Base-by-base conservation (phyloP, 2,329 filamentous ascomycete species). In the Aspergillus floridensis region DNA sequence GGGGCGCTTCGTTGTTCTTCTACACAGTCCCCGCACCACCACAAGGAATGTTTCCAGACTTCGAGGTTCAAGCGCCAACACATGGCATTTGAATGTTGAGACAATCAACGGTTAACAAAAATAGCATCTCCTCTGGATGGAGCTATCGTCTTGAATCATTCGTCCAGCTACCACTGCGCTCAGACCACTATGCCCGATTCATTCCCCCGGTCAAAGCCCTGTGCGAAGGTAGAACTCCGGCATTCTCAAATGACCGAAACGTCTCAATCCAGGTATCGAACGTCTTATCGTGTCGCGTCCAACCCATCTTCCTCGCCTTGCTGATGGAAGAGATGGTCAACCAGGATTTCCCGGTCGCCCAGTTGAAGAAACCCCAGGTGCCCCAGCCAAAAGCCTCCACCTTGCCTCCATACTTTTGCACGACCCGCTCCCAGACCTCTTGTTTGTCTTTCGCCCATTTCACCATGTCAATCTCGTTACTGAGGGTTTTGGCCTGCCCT, bases 331-430 rank as follows among this genome's bases (percentile, higher is more conserved):
- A 65, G 5, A 66, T 58, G 2, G 68, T 66, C 14, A 52, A 41
- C 69, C 68, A 71, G 0, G 61, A 62, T 56, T 67, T 66, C 2
- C 64, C 65, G 1, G 53, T 63, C 1, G 58, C 61, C 65, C 66
- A 67, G 46, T 72, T 61, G 14, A 68, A 66, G 53, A 69, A 68
- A 0, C 58, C 59, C 68, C 67, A 71, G 2, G 67, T 69, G 1
- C 61, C 68, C 63, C 63, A 67, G n/a, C 68, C 66, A 51, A 70
- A 72, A 0, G 67, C 64, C 26, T 68, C 62, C 2, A 53, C 29
- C 6, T 61, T 62, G 1, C 65, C 67, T 14, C 68, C 67, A 14
- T 65, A 29, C 26, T 29, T 8, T 7, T 29, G 26, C 26, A 29
- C 26, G 7, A 29, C 26, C 26, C 26, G 7, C 26, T 29, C 64